phyloP scores from a whole-genome alignment of 345 rosid species.

The Alliaria petiolata region DNA sequence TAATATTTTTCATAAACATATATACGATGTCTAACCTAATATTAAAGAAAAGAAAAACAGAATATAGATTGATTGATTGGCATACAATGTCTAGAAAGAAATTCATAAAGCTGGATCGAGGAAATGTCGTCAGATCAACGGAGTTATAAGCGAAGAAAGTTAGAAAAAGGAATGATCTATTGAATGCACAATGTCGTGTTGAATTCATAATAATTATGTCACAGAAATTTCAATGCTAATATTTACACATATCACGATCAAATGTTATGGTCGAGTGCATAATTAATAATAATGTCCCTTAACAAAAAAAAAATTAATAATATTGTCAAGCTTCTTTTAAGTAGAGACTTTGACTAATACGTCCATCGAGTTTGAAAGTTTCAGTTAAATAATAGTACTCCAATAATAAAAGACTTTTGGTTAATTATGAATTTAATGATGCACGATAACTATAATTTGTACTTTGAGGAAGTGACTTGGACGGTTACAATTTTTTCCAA shows the following conservation, averaged over 20 bases:
- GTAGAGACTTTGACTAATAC: constrained; percentile 19
- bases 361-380: constrained; percentile 19
- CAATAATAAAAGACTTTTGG: no score
- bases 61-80: neutral
- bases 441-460: constrained; percentile 10
- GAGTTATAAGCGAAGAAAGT: neutral
- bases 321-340: constrained; percentile 8
- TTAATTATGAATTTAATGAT: constrained; percentile 8
- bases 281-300: constrained; percentile 6
- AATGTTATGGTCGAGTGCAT: neutral
- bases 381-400: constrained; percentile 7
- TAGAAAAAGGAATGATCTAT: neutral
- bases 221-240: neutral
- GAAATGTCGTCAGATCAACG: constrained; percentile 3
- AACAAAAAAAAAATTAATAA: no score
- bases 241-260: neutral
- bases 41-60: neutral
- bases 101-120: neutral
- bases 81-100: neutral
- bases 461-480: constrained; percentile 25
- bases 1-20: neutral
- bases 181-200: constrained; percentile 2
- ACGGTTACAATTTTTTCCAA: neutral
- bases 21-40: neutral
- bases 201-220: constrained; percentile 7